phyloP scores from a whole-genome alignment of 2,329 filamentous ascomycete species.

The Penicillium sp. region DNA sequence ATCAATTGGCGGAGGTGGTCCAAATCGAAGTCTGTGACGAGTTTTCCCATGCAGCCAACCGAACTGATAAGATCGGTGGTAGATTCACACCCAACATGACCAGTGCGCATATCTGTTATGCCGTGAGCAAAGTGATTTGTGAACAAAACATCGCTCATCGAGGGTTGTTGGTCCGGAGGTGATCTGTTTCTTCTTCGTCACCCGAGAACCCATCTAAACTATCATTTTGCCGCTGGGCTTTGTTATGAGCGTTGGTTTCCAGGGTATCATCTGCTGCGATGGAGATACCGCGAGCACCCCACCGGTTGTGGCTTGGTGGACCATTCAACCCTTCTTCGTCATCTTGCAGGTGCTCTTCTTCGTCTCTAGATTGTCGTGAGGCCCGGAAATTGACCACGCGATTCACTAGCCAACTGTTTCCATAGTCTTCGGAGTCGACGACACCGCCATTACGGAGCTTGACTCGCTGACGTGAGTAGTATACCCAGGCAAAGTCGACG shows the following conservation, averaged over 20 bases:
- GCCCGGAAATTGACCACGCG: conserved; percentile 62
- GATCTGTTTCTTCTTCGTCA: conserved; percentile 8
- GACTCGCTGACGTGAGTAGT: conserved; percentile 87
- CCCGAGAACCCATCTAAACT: conserved; percentile 12
- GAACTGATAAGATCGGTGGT: not conserved
- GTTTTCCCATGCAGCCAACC: conserved; percentile 6
- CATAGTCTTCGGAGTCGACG: conserved; percentile 84
- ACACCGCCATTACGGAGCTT: conserved; percentile 86
- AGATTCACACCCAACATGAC: not conserved
- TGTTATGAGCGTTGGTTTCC: conserved; percentile 22
- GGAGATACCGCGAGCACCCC: conserved; percentile 57
- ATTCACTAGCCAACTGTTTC: conserved; percentile 77
- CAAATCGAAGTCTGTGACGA: not conserved
- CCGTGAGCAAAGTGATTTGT: not conserved
- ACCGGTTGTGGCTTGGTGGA: conserved; percentile 43
- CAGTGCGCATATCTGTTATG: not conserved
- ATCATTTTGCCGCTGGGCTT: conserved; percentile 9
- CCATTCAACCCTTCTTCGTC: conserved; percentile 29
- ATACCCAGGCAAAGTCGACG: conserved; percentile 94
- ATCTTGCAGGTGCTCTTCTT: conserved; percentile 37
- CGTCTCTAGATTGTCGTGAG: conserved; percentile 33
- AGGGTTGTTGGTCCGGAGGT: conserved; percentile 1
- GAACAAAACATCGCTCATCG: not conserved
- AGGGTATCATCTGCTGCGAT: conserved; percentile 57
- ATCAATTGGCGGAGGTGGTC: not conserved